Conservation (phyloP, 2,329 filamentous ascomycete species). For the Talaromyces funiculosus region DNA sequence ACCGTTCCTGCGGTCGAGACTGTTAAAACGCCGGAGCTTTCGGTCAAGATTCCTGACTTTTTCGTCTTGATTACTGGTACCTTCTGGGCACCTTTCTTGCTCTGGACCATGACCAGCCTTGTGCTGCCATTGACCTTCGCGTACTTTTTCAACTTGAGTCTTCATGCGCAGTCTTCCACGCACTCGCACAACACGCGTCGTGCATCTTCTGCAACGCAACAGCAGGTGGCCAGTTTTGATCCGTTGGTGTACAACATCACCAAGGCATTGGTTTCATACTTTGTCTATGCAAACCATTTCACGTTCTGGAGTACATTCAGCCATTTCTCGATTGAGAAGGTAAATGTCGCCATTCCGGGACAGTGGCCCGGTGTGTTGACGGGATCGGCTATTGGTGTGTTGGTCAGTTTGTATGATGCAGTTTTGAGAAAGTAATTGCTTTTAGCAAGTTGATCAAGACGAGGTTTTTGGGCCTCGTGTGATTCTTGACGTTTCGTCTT, state of each 20-base stretch:
- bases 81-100: slow-evolving; percentile 77
- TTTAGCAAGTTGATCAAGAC: not conserved
- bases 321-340: slow-evolving; percentile 30
- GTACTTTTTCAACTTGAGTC: slow-evolving; percentile 86
- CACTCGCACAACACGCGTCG: slow-evolving; percentile 24
- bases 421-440: slow-evolving; percentile 35
- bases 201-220: slow-evolving; percentile 19
- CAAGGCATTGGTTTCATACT: slow-evolving; percentile 75
- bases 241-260: slow-evolving; percentile 84
- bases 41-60: slow-evolving; percentile 70
- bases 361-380: slow-evolving; percentile 36
- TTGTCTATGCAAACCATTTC: slow-evolving; percentile 61
- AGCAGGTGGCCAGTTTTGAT: slow-evolving; percentile 52
- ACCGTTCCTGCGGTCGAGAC: slow-evolving; percentile 59
- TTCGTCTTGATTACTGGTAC: slow-evolving; percentile 67
- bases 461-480: not conserved
- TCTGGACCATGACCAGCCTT: slow-evolving; percentile 70
- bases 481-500: not conserved
- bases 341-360: slow-evolving; percentile 36
- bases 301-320: slow-evolving; percentile 35
- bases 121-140: slow-evolving; percentile 65
- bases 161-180: slow-evolving; percentile 36
- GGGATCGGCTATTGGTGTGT: slow-evolving; percentile 35
- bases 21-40: slow-evolving; percentile 53
- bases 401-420: slow-evolving; percentile 43